phyloP scores from a whole-genome alignment of 73 alveolate species.

The Durusdinium trenchii region DNA sequence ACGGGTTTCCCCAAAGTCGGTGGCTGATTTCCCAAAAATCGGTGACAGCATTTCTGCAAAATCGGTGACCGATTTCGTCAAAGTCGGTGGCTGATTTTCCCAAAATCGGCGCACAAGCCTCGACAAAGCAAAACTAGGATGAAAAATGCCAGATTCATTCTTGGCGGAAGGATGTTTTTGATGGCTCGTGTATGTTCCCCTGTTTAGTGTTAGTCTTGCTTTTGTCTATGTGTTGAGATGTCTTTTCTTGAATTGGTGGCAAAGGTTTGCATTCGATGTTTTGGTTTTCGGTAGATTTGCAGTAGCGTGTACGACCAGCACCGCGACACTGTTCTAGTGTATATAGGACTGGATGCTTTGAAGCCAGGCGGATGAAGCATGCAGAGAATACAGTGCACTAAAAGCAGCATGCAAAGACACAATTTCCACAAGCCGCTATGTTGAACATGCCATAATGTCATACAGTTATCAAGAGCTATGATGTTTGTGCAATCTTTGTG shows the following conservation, averaged over 20 bases:
- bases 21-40: slow-evolving; percentile 11
- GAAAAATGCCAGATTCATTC: background rate
- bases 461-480: slow-evolving; percentile 15
- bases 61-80: slow-evolving; percentile 16
- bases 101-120: slow-evolving; percentile 32
- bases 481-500: slow-evolving; percentile 16
- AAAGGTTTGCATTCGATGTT: slow-evolving; percentile 14
- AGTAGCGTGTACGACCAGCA: slow-evolving; percentile 29
- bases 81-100: slow-evolving; percentile 31
- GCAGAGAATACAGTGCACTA: background rate
- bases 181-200: slow-evolving; percentile 35
- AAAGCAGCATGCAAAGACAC: slow-evolving; percentile 15
- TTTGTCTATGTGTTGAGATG: slow-evolving; percentile 34
- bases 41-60: slow-evolving; percentile 24
- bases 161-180: slow-evolving; percentile 16
- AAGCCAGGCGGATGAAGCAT: background rate
- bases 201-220: slow-evolving; percentile 27
- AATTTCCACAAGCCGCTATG: slow-evolving; percentile 34
- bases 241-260: slow-evolving; percentile 15
- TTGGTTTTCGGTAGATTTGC: slow-evolving; percentile 4
- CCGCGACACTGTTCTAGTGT: slow-evolving; percentile 4
- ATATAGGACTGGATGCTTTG: slow-evolving; percentile 23
- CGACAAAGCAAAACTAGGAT: slow-evolving; percentile 34
- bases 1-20: slow-evolving; percentile 31
- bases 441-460: slow-evolving; percentile 29